Conservation (phyloP, 108 stramenopile genomes). For the Skeletonema grethae region DNA sequence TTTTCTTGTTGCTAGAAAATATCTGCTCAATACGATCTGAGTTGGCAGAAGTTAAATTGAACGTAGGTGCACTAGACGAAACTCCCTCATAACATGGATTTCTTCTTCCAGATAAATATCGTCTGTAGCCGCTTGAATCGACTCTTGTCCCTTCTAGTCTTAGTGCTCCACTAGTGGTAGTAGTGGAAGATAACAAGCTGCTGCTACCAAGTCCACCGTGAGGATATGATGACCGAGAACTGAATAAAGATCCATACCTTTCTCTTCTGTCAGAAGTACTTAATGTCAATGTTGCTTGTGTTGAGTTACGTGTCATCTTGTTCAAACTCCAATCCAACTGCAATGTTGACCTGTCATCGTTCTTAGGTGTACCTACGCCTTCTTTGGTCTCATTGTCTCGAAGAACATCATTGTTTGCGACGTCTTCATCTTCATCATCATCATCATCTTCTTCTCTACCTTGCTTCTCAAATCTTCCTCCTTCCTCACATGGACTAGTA, state of each 20-base stretch:
- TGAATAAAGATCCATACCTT: neutral
- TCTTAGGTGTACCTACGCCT: neutral
- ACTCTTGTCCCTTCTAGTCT: neutral
- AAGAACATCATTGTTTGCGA: neutral
- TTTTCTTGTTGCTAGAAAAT: conserved; percentile 19
- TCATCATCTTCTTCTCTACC: neutral
- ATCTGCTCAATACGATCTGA: conserved; percentile 21
- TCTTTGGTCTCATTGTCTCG: neutral
- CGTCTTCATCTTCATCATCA: neutral
- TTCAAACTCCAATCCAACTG: conserved; percentile 1
- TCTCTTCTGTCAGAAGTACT: neutral
- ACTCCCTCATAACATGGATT: neutral
- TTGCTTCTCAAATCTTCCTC: neutral
- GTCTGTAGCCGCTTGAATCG: neutral
- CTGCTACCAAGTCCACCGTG: neutral
- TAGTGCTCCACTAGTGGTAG: neutral
- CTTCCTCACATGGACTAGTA: conserved; percentile 3
- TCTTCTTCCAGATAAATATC: neutral
- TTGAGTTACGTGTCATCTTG: neutral
- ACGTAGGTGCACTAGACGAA: neutral
- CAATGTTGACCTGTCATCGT: neutral
- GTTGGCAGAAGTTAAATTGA: neutral
- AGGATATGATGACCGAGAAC: neutral
- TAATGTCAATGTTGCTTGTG: neutral
- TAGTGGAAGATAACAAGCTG: neutral